phyloP scores from a whole-genome alignment of 768 basidiomycete genomes.

The Coprinellus micaceus region DNA sequence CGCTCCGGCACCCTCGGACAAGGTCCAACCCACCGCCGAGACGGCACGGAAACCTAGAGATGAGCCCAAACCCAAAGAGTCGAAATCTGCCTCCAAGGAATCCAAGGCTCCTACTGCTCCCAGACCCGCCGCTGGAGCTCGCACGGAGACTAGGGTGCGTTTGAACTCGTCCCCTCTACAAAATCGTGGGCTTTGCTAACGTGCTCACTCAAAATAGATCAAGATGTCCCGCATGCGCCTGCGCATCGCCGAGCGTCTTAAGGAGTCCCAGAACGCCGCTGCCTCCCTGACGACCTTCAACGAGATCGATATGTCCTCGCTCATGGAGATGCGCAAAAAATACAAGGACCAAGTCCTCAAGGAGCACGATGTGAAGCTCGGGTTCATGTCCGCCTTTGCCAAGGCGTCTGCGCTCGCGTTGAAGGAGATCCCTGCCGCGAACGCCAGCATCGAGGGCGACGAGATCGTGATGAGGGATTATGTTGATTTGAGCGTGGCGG shows the following conservation, averaged over 20 bases:
- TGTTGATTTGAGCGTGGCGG: conserved; percentile 92
- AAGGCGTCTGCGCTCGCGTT: conserved; percentile 81
- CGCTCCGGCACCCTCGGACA: conserved; percentile 39
- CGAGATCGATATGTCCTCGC: conserved; percentile 97
- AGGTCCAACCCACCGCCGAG: too few species aligned
- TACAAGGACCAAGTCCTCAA: conserved; percentile 93
- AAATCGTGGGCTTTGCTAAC: not conserved
- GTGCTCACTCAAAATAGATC: conserved; percentile 47
- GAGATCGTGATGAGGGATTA: conserved; percentile 91
- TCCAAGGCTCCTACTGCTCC: conserved; percentile 29
- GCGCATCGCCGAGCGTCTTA: conserved; percentile 95
- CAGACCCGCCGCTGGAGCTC: conserved; percentile 42
- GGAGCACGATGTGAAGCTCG: conserved; percentile 91
- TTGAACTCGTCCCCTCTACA: not conserved
- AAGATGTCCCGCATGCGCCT: conserved; percentile 99
- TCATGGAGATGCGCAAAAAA: conserved; percentile 88
- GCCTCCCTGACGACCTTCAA: conserved; percentile 98
- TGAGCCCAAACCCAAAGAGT: conserved; percentile 26
- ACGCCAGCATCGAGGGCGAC: conserved; percentile 92
- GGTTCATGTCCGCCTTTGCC: conserved; percentile 97
- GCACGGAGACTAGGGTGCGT: conserved; percentile 82
- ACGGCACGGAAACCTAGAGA: too few species aligned
- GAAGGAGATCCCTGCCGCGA: conserved; percentile 89
- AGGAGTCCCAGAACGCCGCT: conserved; percentile 95
- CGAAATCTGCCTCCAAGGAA: conserved; percentile 34